phyloP scores from a whole-genome alignment of 768 basidiomycete genomes.

The Suillus placidus region DNA sequence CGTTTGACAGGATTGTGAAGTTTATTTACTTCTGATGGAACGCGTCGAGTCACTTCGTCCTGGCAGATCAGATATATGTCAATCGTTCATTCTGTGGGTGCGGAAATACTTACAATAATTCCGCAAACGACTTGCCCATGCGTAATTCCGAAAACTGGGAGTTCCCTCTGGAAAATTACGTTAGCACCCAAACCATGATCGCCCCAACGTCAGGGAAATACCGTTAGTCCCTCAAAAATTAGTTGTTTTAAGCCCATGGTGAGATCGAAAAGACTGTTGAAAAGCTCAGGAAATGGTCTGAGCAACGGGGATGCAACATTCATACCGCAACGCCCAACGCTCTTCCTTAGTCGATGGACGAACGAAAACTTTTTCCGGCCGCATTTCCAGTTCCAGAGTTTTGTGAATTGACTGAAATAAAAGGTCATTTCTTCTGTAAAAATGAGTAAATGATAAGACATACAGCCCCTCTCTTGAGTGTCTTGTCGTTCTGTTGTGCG shows the following conservation, averaged over 20 bases:
- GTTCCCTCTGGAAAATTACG: constrained; percentile 59
- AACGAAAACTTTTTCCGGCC: constrained; percentile 57
- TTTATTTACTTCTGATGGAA: constrained; percentile 9
- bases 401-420: constrained; percentile 69
- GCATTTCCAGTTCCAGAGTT: constrained; percentile 74
- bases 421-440: neutral
- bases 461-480: constrained; percentile 58
- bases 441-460: constrained; percentile 16
- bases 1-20: constrained; percentile 15
- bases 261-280: constrained; percentile 70
- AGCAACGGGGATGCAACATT: constrained; percentile 7
- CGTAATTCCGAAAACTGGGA: constrained; percentile 81
- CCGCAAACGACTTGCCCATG: constrained; percentile 68
- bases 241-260: constrained; percentile 63
- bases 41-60: constrained; percentile 51
- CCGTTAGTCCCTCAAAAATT: constrained; percentile 49
- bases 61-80: constrained; percentile 25
- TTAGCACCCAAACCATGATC: neutral
- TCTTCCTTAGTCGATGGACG: constrained; percentile 61
- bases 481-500: constrained; percentile 57
- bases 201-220: constrained; percentile 26
- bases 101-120: constrained; percentile 58
- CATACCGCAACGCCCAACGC: constrained; percentile 75
- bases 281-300: constrained; percentile 4
- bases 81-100: neutral